A percentile compares a stretch with the other conserved stretches of the same genome.
Evolutionary conservation across 352 stramenopile genomes (phyloP).

Genomic region (Nothophytophthora sp.): DNA sequence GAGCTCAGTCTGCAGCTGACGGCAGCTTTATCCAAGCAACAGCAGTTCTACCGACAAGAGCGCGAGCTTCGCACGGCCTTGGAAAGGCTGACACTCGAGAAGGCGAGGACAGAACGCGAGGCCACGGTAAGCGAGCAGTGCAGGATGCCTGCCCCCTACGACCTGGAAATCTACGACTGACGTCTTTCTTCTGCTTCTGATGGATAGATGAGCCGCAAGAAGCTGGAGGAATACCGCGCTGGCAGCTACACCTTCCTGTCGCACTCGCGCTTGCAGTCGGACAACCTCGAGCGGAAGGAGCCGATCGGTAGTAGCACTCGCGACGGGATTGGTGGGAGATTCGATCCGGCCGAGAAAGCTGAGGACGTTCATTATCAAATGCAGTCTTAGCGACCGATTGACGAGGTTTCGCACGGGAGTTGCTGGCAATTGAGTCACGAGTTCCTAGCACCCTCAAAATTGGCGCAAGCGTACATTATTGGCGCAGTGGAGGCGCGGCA

Average conservation of each 20-base stretch:
- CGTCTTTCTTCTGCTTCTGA: background rate
- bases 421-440: no score
- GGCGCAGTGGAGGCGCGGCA: no score
- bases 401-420: no score
- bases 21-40: constrained; percentile 69
- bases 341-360: constrained; percentile 24
- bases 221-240: constrained; percentile 59
- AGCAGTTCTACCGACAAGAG: constrained; percentile 74
- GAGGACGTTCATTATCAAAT: constrained; percentile 33
- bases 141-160: no score
- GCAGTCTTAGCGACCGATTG: constrained; percentile 17
- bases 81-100: constrained; percentile 63
- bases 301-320: background rate
- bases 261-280: constrained; percentile 13
- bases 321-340: constrained; percentile 10
- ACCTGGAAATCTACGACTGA: background rate
- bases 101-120: constrained; percentile 66
- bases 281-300: constrained; percentile 9
- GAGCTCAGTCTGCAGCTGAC: constrained; percentile 71
- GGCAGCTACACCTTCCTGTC: constrained; percentile 32
- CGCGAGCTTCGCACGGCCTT: constrained; percentile 60
- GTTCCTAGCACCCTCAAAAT: no score
- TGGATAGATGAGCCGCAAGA: constrained; percentile 45
- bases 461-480: no score
- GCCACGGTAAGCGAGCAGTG: no score